Conservation (phyloP, 805 yeast species). For the Sugiyamaella qingdaonensis region DNA sequence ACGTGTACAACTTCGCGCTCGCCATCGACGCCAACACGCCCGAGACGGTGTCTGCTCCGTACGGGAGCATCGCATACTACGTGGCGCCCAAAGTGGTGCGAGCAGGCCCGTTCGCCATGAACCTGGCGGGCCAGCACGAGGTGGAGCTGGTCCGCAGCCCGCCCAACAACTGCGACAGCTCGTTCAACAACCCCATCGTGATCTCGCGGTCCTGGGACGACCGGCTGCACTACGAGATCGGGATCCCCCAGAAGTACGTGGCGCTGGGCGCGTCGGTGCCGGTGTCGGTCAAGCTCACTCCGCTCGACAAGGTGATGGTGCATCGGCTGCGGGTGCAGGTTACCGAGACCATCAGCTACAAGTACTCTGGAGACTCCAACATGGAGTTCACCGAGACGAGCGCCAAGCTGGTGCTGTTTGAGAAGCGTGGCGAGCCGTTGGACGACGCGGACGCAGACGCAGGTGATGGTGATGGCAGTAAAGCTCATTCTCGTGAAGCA, state of each 20-base stretch:
- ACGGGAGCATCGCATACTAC: slow-evolving; percentile 71
- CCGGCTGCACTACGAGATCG: slow-evolving; percentile 81
- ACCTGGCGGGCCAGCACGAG: slow-evolving; percentile 58
- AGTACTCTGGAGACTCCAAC: slow-evolving; percentile 82
- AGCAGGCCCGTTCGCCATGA: slow-evolving; percentile 80
- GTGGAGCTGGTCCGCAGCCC: slow-evolving; percentile 72
- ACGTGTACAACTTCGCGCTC: slow-evolving; percentile 86
- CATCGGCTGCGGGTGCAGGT: slow-evolving; percentile 82
- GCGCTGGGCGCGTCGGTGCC: slow-evolving; percentile 82
- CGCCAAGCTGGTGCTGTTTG: slow-evolving; percentile 50
- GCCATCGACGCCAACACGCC: slow-evolving; percentile 78
- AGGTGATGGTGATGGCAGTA: slow-evolving; percentile 11
- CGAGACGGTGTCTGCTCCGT: slow-evolving; percentile 71
- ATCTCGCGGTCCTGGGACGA: slow-evolving; percentile 92
- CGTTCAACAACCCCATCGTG: slow-evolving; percentile 88
- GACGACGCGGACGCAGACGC: too few relatives aligned
- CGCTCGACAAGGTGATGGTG: slow-evolving; percentile 80
- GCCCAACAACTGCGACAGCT: slow-evolving; percentile 55
- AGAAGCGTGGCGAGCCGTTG: slow-evolving; percentile 43
- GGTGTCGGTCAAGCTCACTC: slow-evolving; percentile 74
- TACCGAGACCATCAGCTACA: slow-evolving; percentile 87
- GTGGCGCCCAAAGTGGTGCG: slow-evolving; percentile 72
- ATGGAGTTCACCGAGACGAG: slow-evolving; percentile 48
- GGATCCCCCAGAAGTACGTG: slow-evolving; percentile 83
- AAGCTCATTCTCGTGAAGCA: background rate